A percentile compares a stretch with the other conserved stretches of the same genome.
Evolutionary conservation across 2,329 filamentous ascomycete genomes (phyloP).

Genomic region (Cladobotryum mycophilum): DNA sequence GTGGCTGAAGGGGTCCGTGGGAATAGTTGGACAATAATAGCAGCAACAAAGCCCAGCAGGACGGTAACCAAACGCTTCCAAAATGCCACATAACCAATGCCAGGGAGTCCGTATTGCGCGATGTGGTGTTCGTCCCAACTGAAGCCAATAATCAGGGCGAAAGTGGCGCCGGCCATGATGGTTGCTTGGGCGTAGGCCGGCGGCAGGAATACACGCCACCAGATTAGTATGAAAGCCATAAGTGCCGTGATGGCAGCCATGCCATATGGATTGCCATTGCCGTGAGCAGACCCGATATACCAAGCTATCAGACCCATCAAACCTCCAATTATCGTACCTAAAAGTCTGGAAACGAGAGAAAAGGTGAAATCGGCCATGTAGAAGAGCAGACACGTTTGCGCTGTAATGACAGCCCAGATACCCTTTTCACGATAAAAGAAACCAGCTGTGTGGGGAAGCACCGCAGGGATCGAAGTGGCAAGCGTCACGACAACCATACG

Average conservation of each 20-base stretch:
- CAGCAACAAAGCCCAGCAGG: conserved; percentile 37
- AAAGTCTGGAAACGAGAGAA: conserved; percentile 33
- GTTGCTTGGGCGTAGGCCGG: conserved; percentile 22
- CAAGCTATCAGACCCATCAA: conserved; percentile 40
- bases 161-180: conserved; percentile 32
- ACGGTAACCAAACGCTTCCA: conserved; percentile 41
- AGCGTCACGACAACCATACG: conserved; percentile 43
- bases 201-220: conserved; percentile 30
- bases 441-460: conserved; percentile 35
- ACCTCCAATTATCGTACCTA: conserved; percentile 42
- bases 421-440: conserved; percentile 48
- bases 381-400: conserved; percentile 39
- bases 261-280: conserved; percentile 43
- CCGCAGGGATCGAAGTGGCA: conserved; percentile 35
- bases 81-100: conserved; percentile 41
- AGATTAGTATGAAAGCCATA: conserved; percentile 28
- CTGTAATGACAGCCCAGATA: conserved; percentile 47
- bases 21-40: conserved; percentile 40
- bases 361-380: conserved; percentile 47
- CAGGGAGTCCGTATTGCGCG: conserved; percentile 38
- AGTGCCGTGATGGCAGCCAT: conserved; percentile 39
- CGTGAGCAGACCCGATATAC: conserved; percentile 45
- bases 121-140: conserved; percentile 40
- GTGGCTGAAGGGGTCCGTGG: conserved; percentile 41
- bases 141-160: conserved; percentile 38